A percentile compares a stretch with the other conserved stretches of the same genome.
phyloP scores from a whole-genome alignment of 306 rosid genomes.

The Biancaea sappan region DNA sequence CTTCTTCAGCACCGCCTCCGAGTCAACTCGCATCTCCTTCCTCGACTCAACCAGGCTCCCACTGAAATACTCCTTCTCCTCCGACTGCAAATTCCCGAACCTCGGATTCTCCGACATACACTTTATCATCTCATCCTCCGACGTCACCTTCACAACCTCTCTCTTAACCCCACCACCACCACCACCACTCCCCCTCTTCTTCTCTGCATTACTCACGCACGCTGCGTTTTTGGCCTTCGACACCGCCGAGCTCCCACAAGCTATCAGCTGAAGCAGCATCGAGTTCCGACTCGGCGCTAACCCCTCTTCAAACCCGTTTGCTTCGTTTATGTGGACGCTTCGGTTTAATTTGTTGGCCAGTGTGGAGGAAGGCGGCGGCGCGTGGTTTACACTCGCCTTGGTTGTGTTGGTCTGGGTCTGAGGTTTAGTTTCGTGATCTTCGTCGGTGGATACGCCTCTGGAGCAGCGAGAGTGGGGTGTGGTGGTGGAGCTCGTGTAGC shows the following conservation, averaged over 20 bases:
- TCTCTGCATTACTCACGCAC: constrained; percentile 41
- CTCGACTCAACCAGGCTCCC: constrained; percentile 80
- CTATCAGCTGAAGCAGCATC: constrained; percentile 72
- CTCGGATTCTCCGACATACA: constrained; percentile 80
- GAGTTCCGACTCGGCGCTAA: constrained; percentile 54
- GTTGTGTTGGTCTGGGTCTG: constrained; percentile 5
- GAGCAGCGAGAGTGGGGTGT: constrained; percentile 84
- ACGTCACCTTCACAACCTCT: constrained; percentile 38
- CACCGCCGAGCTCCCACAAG: constrained; percentile 71
- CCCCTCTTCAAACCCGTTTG: constrained; percentile 25
- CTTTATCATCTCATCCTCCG: constrained; percentile 56
- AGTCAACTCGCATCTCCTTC: constrained; percentile 41
- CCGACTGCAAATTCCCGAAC: constrained; percentile 66
- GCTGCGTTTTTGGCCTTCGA: constrained; percentile 43
- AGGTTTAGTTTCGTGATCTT: constrained; percentile 32
- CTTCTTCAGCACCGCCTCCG: constrained; percentile 47
- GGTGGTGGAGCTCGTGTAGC: constrained; percentile 67
- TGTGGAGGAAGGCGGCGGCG: neutral
- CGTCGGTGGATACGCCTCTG: constrained; percentile 74
- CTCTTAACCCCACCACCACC: constrained; percentile 17
- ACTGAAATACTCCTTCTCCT: constrained; percentile 90
- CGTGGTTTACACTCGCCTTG: neutral
- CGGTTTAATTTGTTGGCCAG: constrained; percentile 33
- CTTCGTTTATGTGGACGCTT: neutral
- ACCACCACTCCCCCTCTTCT: constrained; percentile 7